phyloP scores from a whole-genome alignment of 1,139 yeast species.

The Candida tropicalis region DNA sequence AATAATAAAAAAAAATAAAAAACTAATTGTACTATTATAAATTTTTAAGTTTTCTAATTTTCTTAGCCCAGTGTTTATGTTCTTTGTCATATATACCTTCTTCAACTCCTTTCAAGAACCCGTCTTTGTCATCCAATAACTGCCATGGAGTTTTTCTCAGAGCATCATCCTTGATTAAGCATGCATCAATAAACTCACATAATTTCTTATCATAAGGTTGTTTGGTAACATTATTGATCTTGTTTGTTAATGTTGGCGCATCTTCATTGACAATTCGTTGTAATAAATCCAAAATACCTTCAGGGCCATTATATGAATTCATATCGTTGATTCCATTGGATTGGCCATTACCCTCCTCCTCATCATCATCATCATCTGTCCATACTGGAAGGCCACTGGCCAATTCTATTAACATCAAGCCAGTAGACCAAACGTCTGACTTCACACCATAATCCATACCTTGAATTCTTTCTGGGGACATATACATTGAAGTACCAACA shows the following conservation, averaged over 20 bases:
- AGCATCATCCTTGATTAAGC: conserved; percentile 67
- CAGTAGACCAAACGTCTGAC: conserved; percentile 96
- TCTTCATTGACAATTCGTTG: conserved; percentile 93
- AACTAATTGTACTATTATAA: not conserved
- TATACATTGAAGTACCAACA: conserved; percentile 95
- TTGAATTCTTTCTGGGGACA: conserved; percentile 97
- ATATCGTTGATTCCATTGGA: not conserved
- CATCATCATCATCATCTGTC: conserved; percentile 37
- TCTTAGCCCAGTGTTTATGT: conserved; percentile 53
- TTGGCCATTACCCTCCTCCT: conserved; percentile 18
- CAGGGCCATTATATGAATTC: conserved; percentile 49
- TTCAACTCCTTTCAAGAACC: conserved; percentile 48
- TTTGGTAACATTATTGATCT: conserved; percentile 28
- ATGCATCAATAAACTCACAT: conserved; percentile 65
- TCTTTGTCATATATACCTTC: conserved; percentile 46
- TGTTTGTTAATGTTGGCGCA: conserved; percentile 65
- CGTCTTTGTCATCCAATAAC: conserved; percentile 41
- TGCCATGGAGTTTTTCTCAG: conserved; percentile 66
- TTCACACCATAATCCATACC: conserved; percentile 91
- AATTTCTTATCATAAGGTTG: conserved; percentile 42
- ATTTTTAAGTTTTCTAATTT: conserved; percentile 28
- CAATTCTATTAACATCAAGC: conserved; percentile 83
- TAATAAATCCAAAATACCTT: conserved; percentile 84
- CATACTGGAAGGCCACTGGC: conserved; percentile 71
- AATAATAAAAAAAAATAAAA: not conserved